Conservation (phyloP, 768 basidiomycete genomes). For the Boletus sensibilis region DNA sequence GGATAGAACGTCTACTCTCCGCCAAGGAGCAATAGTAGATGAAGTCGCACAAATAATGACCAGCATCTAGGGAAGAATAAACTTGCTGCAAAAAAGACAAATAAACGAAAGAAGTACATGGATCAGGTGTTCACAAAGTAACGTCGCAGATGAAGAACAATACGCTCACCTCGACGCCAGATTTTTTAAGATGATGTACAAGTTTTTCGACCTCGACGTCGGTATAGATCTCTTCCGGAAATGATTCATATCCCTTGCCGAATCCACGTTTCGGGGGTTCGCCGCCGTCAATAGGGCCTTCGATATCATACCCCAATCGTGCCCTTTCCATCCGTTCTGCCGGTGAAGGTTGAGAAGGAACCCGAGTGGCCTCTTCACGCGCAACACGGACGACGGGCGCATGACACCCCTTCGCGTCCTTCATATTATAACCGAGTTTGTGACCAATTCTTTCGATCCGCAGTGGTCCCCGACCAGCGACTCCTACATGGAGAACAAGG, state of each 20-base stretch:
- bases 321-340: conserved; percentile 31
- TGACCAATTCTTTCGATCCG: conserved; percentile 66
- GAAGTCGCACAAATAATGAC: conserved; percentile 75
- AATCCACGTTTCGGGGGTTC: conserved; percentile 37
- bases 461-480: conserved; percentile 60
- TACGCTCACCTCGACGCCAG: conserved; percentile 32
- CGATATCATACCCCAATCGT: conserved; percentile 30
- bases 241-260: conserved; percentile 37
- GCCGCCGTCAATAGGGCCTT: conserved; percentile 25
- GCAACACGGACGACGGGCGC: conserved; percentile 43
- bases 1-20: conserved; percentile 51
- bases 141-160: not conserved
- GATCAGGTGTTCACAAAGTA: conserved; percentile 7
- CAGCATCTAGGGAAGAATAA: conserved; percentile 72
- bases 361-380: conserved; percentile 23
- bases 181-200: conserved; percentile 36
- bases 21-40: conserved; percentile 75
- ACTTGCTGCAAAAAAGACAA: conserved; percentile 46
- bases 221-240: conserved; percentile 37
- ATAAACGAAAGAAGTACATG: not conserved
- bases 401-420: conserved; percentile 57
- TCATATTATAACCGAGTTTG: conserved; percentile 67
- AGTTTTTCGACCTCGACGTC: conserved; percentile 37
- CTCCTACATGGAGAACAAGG: conserved; percentile 69
- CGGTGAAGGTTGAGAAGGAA: conserved; percentile 23